Base-by-base conservation (phyloP, 495 filamentous ascomycete species). In the Lophium mytilinum region DNA sequence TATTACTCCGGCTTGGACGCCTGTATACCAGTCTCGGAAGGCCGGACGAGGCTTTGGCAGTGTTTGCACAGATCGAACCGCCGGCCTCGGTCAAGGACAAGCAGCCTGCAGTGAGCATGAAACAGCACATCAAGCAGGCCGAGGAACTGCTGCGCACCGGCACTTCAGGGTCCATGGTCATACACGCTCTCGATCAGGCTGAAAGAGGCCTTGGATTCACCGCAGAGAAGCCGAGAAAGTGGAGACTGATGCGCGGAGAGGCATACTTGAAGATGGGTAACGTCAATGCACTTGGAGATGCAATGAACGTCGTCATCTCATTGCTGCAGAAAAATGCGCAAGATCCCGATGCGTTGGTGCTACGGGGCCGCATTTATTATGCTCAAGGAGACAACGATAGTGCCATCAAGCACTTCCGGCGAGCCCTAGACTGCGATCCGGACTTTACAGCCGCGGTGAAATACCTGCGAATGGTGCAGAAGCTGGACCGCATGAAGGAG, bases 181-280 rank as follows among this genome's bases (percentile, higher is more conserved):
- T 96, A 53, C 87, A 94, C 71, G 92, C 90, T 14, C 79, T 98
- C 33, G 90, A 97, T 54, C 83, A 89, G 71, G 93, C 93, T 3
- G 89, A 92, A 58, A 81, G 82, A 67, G 75, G 84, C 12, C 75
- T 98, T 18, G 93, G 90, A 3, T 48, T 69, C 34, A 82, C 82
- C 18, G 89, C 89, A 17, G 76, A 80, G 56, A 82, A 83, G 69
- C 93, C 93, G 14, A 81, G 91, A 69, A 92, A 94, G 68, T 98
- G 93, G 93, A 85, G 84, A 65, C 73, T 98, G 55, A 81, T 98
- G 83, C 79, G 87, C 14, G 94, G 89, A 18, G 91, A 95, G 72
- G 94, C 94, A n/a, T 86, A 93, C 61, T 73, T 98, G 49, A 93
- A 88, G 77, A 90, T 97, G 87, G 87, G 87, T 52, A 90, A 87